Percentiles rank a stretch among this genome's conserved stretches.
phyloP scores from a whole-genome alignment of 345 rosid genomes.

The Eucalyptus sp. region DNA sequence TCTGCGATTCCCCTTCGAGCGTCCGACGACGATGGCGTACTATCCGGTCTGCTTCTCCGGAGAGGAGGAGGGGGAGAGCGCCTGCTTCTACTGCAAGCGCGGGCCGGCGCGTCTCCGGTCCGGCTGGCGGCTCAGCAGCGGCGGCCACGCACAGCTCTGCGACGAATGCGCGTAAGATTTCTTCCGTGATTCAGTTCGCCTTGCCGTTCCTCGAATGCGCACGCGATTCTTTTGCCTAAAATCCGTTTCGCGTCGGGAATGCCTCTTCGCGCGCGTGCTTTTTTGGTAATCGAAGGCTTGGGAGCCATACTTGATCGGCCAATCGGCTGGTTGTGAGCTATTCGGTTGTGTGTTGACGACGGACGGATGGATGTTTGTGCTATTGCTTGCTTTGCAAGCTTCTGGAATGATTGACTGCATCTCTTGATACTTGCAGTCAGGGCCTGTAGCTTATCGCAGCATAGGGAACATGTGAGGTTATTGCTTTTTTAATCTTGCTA shows the following conservation, averaged over 20 bases:
- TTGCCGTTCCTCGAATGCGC: not conserved
- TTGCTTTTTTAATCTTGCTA: not conserved
- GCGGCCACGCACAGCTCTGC: conserved; percentile 27
- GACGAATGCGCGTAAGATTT: conserved; percentile 28
- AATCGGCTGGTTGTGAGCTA: not conserved
- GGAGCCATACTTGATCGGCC: not conserved
- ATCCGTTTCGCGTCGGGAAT: not conserved
- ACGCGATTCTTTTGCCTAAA: not conserved
- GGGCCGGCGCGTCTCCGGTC: not conserved
- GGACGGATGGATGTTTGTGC: not conserved
- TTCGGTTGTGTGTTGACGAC: not conserved
- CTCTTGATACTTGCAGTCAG: not conserved
- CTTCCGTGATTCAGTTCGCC: not conserved
- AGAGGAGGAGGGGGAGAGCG: not conserved
- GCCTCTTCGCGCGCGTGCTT: not conserved
- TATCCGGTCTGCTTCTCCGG: not conserved
- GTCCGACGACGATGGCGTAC: not conserved
- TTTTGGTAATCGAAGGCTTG: not conserved
- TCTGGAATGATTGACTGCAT: not conserved
- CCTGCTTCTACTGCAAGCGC: not conserved
- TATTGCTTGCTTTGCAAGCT: not conserved
- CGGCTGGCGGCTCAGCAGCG: conserved; percentile 23
- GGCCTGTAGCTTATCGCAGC: not conserved
- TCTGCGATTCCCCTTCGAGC: not conserved
- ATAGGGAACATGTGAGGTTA: not conserved